Conservation (phyloP, 2,329 filamentous ascomycete genomes). For the Neofusicoccum parvum region DNA sequence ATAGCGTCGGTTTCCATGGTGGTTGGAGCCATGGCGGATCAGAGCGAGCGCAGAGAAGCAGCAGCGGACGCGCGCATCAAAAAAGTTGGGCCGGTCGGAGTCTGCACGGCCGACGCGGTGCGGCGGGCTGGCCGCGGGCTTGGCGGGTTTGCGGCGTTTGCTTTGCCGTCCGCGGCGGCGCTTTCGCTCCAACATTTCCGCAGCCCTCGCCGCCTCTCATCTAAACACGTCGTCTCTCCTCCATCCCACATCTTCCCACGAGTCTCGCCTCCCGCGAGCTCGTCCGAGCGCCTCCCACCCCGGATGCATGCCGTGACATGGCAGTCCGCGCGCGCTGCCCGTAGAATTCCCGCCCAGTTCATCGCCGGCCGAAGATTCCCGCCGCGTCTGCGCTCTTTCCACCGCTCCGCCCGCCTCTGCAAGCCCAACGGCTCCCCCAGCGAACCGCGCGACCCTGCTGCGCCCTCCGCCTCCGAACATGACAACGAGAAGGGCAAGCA, state of each 20-base stretch:
- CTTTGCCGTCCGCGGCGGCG: background rate
- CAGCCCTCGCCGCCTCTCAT: background rate
- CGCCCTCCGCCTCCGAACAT: background rate
- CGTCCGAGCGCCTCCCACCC: constrained; percentile 28
- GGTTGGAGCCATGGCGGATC: constrained; percentile 1
- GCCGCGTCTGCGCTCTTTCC: constrained; percentile 36
- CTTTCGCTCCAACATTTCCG: constrained; percentile 20
- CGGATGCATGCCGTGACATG: constrained; percentile 46
- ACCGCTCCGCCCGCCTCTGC: constrained; percentile 32
- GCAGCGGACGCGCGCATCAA: background rate
- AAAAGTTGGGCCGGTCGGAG: constrained; percentile 17
- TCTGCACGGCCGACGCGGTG: background rate
- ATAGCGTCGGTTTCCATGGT: background rate
- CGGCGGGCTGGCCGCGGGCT: background rate
- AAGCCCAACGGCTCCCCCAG: constrained; percentile 26
- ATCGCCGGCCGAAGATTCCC: constrained; percentile 41
- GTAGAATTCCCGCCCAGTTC: constrained; percentile 40
- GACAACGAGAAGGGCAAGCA: background rate
- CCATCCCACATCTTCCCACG: constrained; percentile 20
- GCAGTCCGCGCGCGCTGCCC: constrained; percentile 44
- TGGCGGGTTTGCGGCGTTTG: constrained; percentile 15
- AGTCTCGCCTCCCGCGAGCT: constrained; percentile 25
- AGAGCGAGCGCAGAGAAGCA: background rate
- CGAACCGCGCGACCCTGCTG: constrained; percentile 26
- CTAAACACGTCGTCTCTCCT: background rate